phyloP scores from a whole-genome alignment of 2,329 filamentous ascomycete genomes.

The Ilyonectria destructans region DNA sequence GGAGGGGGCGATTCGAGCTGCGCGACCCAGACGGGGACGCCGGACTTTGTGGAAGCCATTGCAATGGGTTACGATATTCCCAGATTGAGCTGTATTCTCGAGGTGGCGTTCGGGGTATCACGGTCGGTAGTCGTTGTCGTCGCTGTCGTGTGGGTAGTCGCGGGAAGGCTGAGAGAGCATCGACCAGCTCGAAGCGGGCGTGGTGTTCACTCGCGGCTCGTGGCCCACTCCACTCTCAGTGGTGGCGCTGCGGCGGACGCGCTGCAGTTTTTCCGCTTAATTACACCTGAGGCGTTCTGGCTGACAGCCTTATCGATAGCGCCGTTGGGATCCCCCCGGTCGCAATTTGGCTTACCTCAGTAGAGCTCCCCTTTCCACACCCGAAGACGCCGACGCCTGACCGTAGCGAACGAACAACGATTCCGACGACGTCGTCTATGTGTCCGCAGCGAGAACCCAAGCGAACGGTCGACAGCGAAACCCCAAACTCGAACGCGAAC shows the following conservation, averaged over 20 bases:
- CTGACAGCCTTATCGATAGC: conserved; percentile 46
- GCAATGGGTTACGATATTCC: background rate
- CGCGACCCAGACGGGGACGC: conserved; percentile 82
- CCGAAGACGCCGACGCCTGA: conserved; percentile 47
- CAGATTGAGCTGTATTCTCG: background rate
- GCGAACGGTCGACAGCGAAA: conserved; percentile 9
- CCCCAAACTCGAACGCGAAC: conserved; percentile 26
- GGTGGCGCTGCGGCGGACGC: conserved; percentile 26
- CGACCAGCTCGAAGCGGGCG: conserved; percentile 37
- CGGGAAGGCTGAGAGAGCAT: conserved; percentile 29
- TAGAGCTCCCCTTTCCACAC: conserved; percentile 48
- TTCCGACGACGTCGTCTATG: conserved; percentile 35
- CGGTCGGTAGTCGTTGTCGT: conserved; percentile 13
- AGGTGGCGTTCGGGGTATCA: background rate
- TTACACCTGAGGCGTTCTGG: conserved; percentile 41
- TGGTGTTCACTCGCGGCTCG: conserved; percentile 33
- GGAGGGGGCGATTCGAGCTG: conserved; percentile 82
- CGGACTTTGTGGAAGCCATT: conserved; percentile 57
- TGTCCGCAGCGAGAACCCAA: conserved; percentile 16
- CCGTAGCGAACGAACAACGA: conserved; percentile 40
- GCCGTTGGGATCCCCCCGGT: conserved; percentile 34
- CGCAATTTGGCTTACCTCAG: conserved; percentile 46
- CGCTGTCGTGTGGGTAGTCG: conserved; percentile 13
- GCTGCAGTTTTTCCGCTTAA: conserved; percentile 48
- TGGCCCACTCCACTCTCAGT: conserved; percentile 37